Base-by-base conservation (phyloP, 768 basidiomycete species). In the Tulasnella sp. region DNA sequence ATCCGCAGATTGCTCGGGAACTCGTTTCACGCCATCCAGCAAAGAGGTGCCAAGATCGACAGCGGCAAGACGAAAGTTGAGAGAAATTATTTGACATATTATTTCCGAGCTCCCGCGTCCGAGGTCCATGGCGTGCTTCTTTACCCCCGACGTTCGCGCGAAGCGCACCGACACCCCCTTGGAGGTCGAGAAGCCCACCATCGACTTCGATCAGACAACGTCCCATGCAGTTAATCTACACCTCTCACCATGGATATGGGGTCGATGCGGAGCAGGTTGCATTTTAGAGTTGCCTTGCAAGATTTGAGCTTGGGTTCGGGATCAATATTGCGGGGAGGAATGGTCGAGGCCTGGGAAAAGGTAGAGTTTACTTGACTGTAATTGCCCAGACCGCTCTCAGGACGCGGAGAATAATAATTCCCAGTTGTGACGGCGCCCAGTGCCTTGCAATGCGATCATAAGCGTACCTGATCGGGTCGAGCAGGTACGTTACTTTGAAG, bases 1-100 rank as follows among this genome's bases (percentile, higher is more conserved):
- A 74, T 38, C 40, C 73, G 73, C 46, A 74, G 62, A 68, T 68
- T 68, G 62, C 62, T 68, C 62, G 62, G 62, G 62, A 27, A 68
- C 62, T 36, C 31, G 62, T 10, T 7, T 16, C 31, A 36, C 24
- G 6, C 52, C 24, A 4, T 34, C 10, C 31, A 34, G 27, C 62
- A 3, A 1, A 68, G 10, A 68, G 3, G 14, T 36, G 62, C 62
- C 62, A 68, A 68, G 62, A 68, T 7, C 19, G 27, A 34, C 58
- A 27, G n/a, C 27, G n/a, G 58, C 8, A 2, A 34, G 58, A 62
- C 21, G 31, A 27, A 34, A 62, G 58, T 34, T 2, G 58, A 62
- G 58, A 62, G 58, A 34, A 27, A 34, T 10, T 16, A n/a, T 12
- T 34, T 62, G 58, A 62, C 58, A 62, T 62, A 16, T 62, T 62